Evolutionary conservation across 2,329 filamentous ascomycete genomes (phyloP).

Genomic region (Curvularia verruculosa): DNA sequence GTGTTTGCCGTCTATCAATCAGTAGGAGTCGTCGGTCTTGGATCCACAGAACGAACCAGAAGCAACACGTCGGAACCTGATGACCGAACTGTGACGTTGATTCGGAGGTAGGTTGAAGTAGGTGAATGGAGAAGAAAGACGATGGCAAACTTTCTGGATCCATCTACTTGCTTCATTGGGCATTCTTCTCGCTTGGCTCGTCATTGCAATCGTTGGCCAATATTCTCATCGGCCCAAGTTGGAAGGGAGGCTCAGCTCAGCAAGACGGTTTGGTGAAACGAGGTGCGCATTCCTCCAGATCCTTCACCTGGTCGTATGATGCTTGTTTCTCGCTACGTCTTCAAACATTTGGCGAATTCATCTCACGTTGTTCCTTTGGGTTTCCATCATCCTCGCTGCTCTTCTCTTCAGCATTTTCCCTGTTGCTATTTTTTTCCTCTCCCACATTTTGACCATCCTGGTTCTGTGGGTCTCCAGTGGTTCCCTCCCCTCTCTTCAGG

Average conservation of each 20-base stretch:
- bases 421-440: too few relatives aligned
- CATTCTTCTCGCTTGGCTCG: background rate
- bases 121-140: background rate
- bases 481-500: too few relatives aligned
- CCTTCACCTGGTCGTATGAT: background rate
- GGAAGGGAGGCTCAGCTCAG: background rate
- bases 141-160: background rate
- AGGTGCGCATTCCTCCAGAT: background rate
- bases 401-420: background rate
- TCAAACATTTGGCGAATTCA: background rate
- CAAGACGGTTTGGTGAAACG: background rate
- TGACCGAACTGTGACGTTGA: background rate
- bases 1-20: background rate
- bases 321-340: background rate
- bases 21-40: background rate
- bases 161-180: background rate
- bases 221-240: background rate
- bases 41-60: background rate
- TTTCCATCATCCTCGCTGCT: background rate
- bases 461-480: too few relatives aligned
- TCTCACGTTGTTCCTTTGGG: background rate
- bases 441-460: too few relatives aligned
- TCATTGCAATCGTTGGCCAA: background rate
- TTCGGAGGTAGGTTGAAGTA: background rate
- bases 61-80: background rate